A percentile compares a stretch with the other conserved stretches of the same genome.
phyloP scores from a whole-genome alignment of 2,329 filamentous ascomycete genomes.

The Paecilomyces sp. region DNA sequence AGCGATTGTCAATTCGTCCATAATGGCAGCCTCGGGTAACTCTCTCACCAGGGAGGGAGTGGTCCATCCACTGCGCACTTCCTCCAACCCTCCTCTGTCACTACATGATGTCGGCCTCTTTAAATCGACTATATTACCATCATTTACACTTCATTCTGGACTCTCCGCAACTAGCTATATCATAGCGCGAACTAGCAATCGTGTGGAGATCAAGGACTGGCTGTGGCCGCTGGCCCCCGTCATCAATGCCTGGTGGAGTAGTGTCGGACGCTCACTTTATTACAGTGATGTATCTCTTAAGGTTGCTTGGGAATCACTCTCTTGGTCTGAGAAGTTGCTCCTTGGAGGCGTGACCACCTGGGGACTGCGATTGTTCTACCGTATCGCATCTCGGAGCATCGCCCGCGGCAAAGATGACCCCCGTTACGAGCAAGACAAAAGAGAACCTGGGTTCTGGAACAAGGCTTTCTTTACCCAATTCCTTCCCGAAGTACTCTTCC shows the following conservation, averaged over 20 bases:
- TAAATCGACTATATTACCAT: slow-evolving; percentile 48
- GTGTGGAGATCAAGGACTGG: slow-evolving; percentile 56
- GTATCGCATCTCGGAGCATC: slow-evolving; percentile 43
- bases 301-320: slow-evolving; percentile 42
- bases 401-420: slow-evolving; percentile 49
- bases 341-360: slow-evolving; percentile 51
- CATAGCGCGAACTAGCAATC: slow-evolving; percentile 44
- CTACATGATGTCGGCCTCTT: slow-evolving; percentile 43
- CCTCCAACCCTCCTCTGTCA: neutral
- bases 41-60: slow-evolving; percentile 4
- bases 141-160: slow-evolving; percentile 46
- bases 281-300: slow-evolving; percentile 39
- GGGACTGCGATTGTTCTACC: slow-evolving; percentile 51
- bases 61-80: neutral
- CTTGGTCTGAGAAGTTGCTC: slow-evolving; percentile 50
- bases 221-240: slow-evolving; percentile 51
- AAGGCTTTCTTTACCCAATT: slow-evolving; percentile 48
- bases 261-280: slow-evolving; percentile 46
- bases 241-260: slow-evolving; percentile 54
- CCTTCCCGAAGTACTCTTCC: slow-evolving; percentile 51
- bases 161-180: slow-evolving; percentile 48
- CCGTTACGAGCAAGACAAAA: slow-evolving; percentile 47
- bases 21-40: neutral
- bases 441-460: slow-evolving; percentile 51
- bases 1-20: neutral